A percentile compares a stretch with the other conserved stretches of the same genome.
These are phyloP conservation scores for Sicyos edulis DNA, from an alignment of 306 rosid species.

Conservation along the genomic window DNA sequence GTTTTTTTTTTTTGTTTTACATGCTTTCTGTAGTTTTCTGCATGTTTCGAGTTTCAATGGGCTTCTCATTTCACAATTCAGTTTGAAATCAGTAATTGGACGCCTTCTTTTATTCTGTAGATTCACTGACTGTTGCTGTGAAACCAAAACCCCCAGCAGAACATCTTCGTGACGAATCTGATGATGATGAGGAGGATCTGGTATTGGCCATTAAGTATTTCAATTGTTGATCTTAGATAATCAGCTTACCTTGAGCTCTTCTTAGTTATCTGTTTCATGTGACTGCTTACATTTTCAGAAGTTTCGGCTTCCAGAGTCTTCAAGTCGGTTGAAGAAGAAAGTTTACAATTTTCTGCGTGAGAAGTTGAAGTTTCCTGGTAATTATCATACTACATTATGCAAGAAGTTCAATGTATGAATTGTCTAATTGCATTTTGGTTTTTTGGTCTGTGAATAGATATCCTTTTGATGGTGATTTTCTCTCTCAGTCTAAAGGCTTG, in stretches of 20 bases:
- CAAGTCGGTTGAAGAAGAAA: slow-evolving; percentile 77
- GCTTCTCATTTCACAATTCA: neutral
- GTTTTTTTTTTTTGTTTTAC: neutral
- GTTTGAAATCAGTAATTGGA: neutral
- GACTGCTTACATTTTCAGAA: slow-evolving; percentile 44
- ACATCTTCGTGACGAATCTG: slow-evolving; percentile 43
- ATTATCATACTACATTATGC: slow-evolving; percentile 20
- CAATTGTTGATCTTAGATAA: neutral
- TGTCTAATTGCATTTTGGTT: slow-evolving; percentile 30
- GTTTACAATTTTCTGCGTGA: slow-evolving; percentile 68
- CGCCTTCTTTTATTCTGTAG: slow-evolving; percentile 31
- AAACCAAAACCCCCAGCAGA: slow-evolving; percentile 82
- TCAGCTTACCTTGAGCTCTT: slow-evolving; percentile 1
- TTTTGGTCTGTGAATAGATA: slow-evolving; percentile 49
- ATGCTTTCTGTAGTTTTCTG: neutral
- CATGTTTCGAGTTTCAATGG: neutral
- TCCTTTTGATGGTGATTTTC: slow-evolving; percentile 81
- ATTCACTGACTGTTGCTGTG: slow-evolving; percentile 76
- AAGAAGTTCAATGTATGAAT: slow-evolving; percentile 17
- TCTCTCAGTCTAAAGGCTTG: slow-evolving; percentile 77
- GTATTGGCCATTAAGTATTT: slow-evolving; percentile 34
- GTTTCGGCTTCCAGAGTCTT: slow-evolving; percentile 78
- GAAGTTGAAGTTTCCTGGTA: slow-evolving; percentile 88
- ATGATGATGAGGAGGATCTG: slow-evolving; percentile 77
- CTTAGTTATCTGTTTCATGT: slow-evolving; percentile 19